These are phyloP conservation scores for Umbilicaria muhlenbergii DNA, from an alignment of 495 filamentous ascomycete genomes.

Conservation along the genomic window DNA sequence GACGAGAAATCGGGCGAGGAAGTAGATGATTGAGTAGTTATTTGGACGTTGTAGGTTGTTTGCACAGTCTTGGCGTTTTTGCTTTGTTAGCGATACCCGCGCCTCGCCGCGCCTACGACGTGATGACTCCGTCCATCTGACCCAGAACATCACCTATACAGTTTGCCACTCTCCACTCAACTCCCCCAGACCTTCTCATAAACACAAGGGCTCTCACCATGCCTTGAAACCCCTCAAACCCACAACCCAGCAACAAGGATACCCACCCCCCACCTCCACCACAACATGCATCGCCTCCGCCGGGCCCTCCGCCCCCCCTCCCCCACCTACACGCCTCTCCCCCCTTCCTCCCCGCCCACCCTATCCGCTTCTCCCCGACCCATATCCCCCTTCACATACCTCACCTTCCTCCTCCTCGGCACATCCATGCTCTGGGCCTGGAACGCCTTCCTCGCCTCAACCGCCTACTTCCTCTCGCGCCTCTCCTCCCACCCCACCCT, in stretches of 20 bases:
- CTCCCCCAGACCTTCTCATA: too few relatives aligned
- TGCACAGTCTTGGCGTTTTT: too few relatives aligned
- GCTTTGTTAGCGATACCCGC: too few relatives aligned
- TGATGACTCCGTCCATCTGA: not conserved
- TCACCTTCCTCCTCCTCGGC: conserved; percentile 72
- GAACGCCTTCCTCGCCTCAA: conserved; percentile 98
- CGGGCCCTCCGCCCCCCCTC: conserved; percentile 6
- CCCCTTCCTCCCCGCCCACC: conserved; percentile 8
- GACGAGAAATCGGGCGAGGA: too few relatives aligned
- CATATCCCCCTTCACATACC: conserved; percentile 73
- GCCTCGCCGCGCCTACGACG: too few relatives aligned
- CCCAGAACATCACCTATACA: too few relatives aligned
- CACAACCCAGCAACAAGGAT: too few relatives aligned
- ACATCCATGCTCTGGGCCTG: conserved; percentile 94
- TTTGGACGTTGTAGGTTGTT: too few relatives aligned
- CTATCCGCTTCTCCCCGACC: conserved; percentile 58
- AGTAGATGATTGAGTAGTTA: too few relatives aligned
- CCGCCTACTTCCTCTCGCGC: conserved; percentile 46
- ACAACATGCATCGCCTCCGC: conserved; percentile 11
- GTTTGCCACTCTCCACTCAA: too few relatives aligned
- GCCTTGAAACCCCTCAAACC: too few relatives aligned
- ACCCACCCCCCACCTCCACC: not conserved
- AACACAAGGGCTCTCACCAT: too few relatives aligned
- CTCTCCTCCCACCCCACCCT: conserved; percentile 57
- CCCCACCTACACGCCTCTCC: conserved; percentile 9